phyloP scores from a whole-genome alignment of 257 asterid genomes.

The Pogostemon cablin region DNA sequence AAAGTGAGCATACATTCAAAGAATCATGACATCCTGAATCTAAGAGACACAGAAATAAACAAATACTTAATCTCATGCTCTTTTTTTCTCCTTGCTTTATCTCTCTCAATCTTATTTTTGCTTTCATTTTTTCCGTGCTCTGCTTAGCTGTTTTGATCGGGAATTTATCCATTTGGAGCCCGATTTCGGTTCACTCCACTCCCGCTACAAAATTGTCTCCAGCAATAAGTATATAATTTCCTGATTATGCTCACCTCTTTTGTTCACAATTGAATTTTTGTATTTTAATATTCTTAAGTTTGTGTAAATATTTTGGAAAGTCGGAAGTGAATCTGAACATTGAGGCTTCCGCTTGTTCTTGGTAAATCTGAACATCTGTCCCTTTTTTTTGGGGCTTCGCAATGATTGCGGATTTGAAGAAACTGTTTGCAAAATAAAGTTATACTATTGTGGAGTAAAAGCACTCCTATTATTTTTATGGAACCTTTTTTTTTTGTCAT shows the following conservation, averaged over 20 bases:
- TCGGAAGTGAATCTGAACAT: too few relatives aligned
- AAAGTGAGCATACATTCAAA: too few relatives aligned
- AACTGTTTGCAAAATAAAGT: too few relatives aligned
- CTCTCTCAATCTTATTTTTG: slow-evolving; percentile 43
- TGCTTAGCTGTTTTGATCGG: slow-evolving; percentile 62
- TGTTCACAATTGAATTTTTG: too few relatives aligned
- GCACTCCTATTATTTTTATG: too few relatives aligned
- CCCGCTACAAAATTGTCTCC: slow-evolving; percentile 74
- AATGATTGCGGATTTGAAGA: too few relatives aligned
- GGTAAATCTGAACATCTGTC: background rate
- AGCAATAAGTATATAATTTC: slow-evolving; percentile 56
- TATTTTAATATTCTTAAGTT: too few relatives aligned
- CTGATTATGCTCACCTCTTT: background rate
- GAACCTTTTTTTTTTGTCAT: too few relatives aligned
- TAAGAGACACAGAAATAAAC: too few relatives aligned
- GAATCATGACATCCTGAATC: too few relatives aligned
- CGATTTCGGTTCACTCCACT: slow-evolving; percentile 78
- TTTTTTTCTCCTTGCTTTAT: slow-evolving; percentile 41
- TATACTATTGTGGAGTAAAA: too few relatives aligned
- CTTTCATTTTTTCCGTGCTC: slow-evolving; percentile 54
- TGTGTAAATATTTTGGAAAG: too few relatives aligned
- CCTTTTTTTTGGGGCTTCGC: background rate
- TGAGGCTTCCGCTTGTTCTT: background rate
- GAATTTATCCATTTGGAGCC: slow-evolving; percentile 68
- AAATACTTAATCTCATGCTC: slow-evolving; percentile 28